Evolutionary conservation across 768 basidiomycete genomes (phyloP).

Genomic region (Lyophyllum shimeji): DNA sequence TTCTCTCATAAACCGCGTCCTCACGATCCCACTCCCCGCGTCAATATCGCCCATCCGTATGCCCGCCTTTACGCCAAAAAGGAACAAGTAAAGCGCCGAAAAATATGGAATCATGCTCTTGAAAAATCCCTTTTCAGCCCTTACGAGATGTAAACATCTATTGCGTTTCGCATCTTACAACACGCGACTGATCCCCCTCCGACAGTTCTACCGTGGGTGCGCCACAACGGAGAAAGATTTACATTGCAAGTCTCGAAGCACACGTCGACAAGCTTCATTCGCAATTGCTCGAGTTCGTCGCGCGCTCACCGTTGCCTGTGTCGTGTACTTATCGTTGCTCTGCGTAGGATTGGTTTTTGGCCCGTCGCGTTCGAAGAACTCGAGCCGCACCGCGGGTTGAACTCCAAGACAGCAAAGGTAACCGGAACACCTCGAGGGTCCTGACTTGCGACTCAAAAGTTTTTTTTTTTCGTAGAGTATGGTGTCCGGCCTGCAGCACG

Average conservation of each 20-base stretch:
- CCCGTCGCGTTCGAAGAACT: constrained; percentile 58
- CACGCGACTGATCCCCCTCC: constrained; percentile 1
- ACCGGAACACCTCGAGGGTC: background rate
- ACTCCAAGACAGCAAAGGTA: constrained; percentile 77
- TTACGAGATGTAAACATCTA: constrained; percentile 55
- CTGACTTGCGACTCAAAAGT: background rate
- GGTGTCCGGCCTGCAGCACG: constrained; percentile 70
- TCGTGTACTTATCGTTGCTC: background rate
- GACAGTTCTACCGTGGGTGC: constrained; percentile 65
- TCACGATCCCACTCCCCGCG: constrained; percentile 5
- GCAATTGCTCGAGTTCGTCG: constrained; percentile 44
- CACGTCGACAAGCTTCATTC: constrained; percentile 70
- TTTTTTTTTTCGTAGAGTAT: constrained; percentile 50
- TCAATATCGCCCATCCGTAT: constrained; percentile 59
- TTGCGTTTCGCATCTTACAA: background rate
- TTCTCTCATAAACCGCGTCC: constrained; percentile 1
- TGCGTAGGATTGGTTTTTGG: constrained; percentile 43
- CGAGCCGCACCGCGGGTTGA: constrained; percentile 67
- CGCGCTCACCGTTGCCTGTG: background rate
- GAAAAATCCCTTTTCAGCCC: constrained; percentile 71
- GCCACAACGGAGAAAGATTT: constrained; percentile 67
- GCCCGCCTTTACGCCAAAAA: constrained; percentile 68
- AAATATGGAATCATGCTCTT: constrained; percentile 76
- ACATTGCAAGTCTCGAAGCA: constrained; percentile 70
- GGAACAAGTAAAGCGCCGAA: constrained; percentile 62